Evolutionary conservation across 352 stramenopile species (phyloP).

Genomic region (Pythium oligandrum): DNA sequence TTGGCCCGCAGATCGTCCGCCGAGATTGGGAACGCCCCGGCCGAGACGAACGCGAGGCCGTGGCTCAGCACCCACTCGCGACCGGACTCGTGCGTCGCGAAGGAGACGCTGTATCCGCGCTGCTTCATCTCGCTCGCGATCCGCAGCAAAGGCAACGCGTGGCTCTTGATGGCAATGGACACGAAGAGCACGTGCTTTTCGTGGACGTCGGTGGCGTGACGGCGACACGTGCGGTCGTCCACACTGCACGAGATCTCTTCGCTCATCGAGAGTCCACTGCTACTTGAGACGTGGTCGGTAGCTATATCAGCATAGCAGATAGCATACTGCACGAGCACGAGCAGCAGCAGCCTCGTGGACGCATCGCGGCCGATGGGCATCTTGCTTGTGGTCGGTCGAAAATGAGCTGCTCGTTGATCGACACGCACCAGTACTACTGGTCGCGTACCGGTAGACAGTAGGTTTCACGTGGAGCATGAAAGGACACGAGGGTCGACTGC

Average conservation of each 20-base stretch:
- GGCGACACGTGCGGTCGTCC: neutral
- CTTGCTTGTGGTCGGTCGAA: too few relatives aligned
- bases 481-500: too few relatives aligned
- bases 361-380: too few relatives aligned
- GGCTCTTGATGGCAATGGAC: conserved; percentile 78
- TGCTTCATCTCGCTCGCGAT: conserved; percentile 69
- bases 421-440: too few relatives aligned
- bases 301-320: too few relatives aligned
- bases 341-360: too few relatives aligned
- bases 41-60: conserved; percentile 62
- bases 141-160: conserved; percentile 72
- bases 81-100: conserved; percentile 81
- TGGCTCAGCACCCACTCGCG: conserved; percentile 61
- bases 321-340: too few relatives aligned
- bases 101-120: conserved; percentile 70
- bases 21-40: conserved; percentile 68
- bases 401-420: too few relatives aligned
- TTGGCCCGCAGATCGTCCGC: conserved; percentile 64
- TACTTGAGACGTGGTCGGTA: too few relatives aligned
- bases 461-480: too few relatives aligned
- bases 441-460: too few relatives aligned
- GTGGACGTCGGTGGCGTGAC: conserved; percentile 7
- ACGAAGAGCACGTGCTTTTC: conserved; percentile 64
- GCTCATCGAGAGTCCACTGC: conserved; percentile 7
- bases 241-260: conserved; percentile 6